Evolutionary conservation across 129 eudicot species (phyloP), one percentile per base, ranked within the genome.

Genomic region (Escallonia herrerae): DNA sequence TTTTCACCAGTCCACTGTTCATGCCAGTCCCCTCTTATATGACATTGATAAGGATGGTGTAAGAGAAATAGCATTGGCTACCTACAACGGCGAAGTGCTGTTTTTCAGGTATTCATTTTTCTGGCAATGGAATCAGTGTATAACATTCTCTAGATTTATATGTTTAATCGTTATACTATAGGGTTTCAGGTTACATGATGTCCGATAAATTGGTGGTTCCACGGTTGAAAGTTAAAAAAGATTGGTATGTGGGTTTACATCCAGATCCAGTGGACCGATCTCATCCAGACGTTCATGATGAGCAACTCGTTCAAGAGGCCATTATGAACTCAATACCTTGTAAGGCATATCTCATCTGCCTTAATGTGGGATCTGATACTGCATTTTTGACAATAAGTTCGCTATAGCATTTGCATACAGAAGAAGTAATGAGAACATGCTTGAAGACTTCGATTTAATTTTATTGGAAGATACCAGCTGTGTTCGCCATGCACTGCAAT

Each of bases 41-140:
- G 99, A 89, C 68, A 89, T 94, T 76, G 99, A 94, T 77, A 94
- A 94, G 78, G 99, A 94, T 76, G 97, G 99, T 37, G 99, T 94
- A 64, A 86, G 95, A 79, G 99, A 94, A 82, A 86, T 94, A 63
- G 99, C 90, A 58, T 80, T 94, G 83, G 99, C 96, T 76, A 94
- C 96, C 46, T 94, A 89, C 76, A 89, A 94, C 63, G 99, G 99
- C 63, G 88, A 94, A 78, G 97, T 94, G 74, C 95, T 94, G 66
- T 94, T 94, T 79, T 94, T 94, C 87, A 82, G 97, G 99, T 94
- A 71, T 6, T 41, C 50, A 9, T 6, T 58, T 57, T 49, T 8
- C 38, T 70, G 46, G 44, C 8, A 40, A 5, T 50, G 60, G 15
- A n/a, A 48, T n/a, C 2, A 9, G 33, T 44, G 55, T 43, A 56